Evolutionary conservation across 2,329 filamentous ascomycete genomes (phyloP).

Genomic region (Sporothrix pseudoabietina): DNA sequence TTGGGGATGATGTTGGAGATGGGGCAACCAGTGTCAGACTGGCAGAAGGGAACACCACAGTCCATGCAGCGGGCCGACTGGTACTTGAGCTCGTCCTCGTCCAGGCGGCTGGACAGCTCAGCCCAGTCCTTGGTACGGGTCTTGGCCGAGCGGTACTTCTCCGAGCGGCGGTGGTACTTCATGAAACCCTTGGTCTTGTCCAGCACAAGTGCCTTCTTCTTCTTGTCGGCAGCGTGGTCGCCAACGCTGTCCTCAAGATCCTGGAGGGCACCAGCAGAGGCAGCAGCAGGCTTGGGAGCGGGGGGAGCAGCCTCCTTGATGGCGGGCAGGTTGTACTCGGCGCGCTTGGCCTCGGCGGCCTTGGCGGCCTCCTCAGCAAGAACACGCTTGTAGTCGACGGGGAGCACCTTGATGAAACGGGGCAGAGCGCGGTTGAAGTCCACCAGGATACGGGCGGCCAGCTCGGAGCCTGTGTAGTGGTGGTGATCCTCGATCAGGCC

Average conservation of each 20-base stretch:
- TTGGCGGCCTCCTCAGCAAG: no score
- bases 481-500: constrained; percentile 95
- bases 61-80: constrained; percentile 98
- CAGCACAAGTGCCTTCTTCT: constrained; percentile 82
- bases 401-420: constrained; percentile 90
- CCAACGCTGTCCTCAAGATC: constrained; percentile 92
- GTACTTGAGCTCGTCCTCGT: constrained; percentile 94
- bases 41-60: constrained; percentile 97
- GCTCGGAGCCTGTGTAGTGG: constrained; percentile 95
- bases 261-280: constrained; percentile 60
- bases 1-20: constrained; percentile 99
- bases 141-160: constrained; percentile 87
- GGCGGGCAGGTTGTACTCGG: constrained; percentile 76
- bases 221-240: constrained; percentile 80
- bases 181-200: constrained; percentile 98
- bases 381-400: constrained; percentile 96
- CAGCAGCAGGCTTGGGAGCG: constrained; percentile 48
- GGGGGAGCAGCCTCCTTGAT: constrained; percentile 56
- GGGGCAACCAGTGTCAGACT: constrained; percentile 92
- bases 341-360: no score
- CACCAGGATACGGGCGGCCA: constrained; percentile 88
- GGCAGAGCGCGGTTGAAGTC: constrained; percentile 91
- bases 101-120: constrained; percentile 82
- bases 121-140: constrained; percentile 91
- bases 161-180: constrained; percentile 89